These are phyloP conservation scores for Ulmus americana DNA, from an alignment of 331 rosid species.

Conservation along the genomic window DNA sequence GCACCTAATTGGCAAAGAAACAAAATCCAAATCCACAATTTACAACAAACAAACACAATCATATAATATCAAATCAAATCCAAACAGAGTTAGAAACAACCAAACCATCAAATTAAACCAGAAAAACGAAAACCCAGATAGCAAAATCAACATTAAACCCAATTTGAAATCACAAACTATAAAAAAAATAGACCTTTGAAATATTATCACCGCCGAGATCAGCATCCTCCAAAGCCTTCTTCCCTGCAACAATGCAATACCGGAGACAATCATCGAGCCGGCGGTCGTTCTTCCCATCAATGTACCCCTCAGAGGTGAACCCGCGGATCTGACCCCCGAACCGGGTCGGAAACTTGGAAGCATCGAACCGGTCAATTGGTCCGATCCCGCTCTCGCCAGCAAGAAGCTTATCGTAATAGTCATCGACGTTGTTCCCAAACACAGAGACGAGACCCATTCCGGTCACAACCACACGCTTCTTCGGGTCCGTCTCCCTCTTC, in stretches of 20 bases:
- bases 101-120: not conserved
- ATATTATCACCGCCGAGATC: slow-evolving; percentile 58
- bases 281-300: slow-evolving; percentile 87
- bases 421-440: slow-evolving; percentile 72
- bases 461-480: slow-evolving; percentile 89
- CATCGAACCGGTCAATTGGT: slow-evolving; percentile 78
- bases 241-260: slow-evolving; percentile 88
- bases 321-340: slow-evolving; percentile 96
- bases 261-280: slow-evolving; percentile 88
- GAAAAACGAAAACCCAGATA: not conserved
- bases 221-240: slow-evolving; percentile 72
- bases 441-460: slow-evolving; percentile 90
- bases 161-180: not conserved
- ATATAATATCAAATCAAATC: not conserved
- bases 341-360: slow-evolving; percentile 87
- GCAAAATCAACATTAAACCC: not conserved
- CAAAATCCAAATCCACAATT: slow-evolving; percentile 22
- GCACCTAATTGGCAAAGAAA: not conserved
- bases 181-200: slow-evolving; percentile 33
- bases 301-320: slow-evolving; percentile 67
- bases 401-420: slow-evolving; percentile 76
- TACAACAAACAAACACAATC: not conserved
- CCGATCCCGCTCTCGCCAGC: slow-evolving; percentile 82
- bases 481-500: slow-evolving; percentile 75
- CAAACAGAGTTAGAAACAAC: not conserved